Evolutionary conservation across 2,329 filamentous ascomycete genomes (phyloP), one percentile per base, ranked within the genome.

Genomic region (Diaporthe vexans): DNA sequence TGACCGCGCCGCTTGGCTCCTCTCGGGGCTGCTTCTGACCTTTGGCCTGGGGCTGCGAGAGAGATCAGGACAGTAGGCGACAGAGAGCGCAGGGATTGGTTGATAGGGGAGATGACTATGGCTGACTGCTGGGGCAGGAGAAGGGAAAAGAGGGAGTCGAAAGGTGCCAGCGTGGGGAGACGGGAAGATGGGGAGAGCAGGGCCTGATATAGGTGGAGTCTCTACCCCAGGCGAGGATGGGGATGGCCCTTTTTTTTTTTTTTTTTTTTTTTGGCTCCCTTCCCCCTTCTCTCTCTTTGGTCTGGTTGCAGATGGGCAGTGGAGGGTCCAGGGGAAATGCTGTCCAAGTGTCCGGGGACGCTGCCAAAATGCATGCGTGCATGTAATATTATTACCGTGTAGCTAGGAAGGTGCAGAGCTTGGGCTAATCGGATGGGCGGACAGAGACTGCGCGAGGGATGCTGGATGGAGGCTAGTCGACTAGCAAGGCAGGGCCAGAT

Each of bases 181-280:
- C 40, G 40, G 40, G 40, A 7, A 21, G 46, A 48, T 8, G 46
- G 63, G 63, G 63, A 67, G 63, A 24, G 63, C 46, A 67, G 63
- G 46, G 24, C 21, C 63, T 67, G 63, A 67, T 67, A 67, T 67
- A 67, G 63, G 63, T 67, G 63, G 63, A 67, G 46, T 24, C 46
- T 67, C 33, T 17, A 67, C 61, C 61, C 61, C 46, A 37, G 46
- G 46, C 46, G 21, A 65, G 11, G 35, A 43, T 17, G 40, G 37
- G 19, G 59, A 65, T 65, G 37, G 43, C 17, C 35, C 29, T 52
- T 65, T 37, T 65, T 37, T 37, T 37, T 37, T 13, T 37, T 37
- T 37, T 6, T 6, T 37, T 37, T 8, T 8, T 11, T 37, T 11
- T 11, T 37, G n/a, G n/a, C n/a, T 37, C 35, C 10, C 11, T 11